These are phyloP conservation scores for Hypomontagnella monticulosa DNA, from an alignment of 495 filamentous ascomycete genomes.

Conservation along the genomic window DNA sequence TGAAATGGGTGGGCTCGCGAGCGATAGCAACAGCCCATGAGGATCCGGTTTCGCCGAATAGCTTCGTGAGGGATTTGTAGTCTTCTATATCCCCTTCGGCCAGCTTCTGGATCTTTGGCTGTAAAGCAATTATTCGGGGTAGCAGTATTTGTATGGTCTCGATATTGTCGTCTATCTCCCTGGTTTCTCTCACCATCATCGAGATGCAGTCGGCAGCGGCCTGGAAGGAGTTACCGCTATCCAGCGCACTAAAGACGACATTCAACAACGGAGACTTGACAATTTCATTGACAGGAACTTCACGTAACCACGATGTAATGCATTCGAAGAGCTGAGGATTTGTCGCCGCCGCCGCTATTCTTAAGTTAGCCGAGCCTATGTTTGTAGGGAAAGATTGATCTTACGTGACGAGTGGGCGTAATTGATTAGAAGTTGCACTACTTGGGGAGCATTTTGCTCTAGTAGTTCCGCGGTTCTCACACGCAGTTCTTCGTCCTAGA, in stretches of 20 bases:
- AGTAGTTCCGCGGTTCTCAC: conserved; percentile 85
- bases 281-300: conserved; percentile 84
- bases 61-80: conserved; percentile 85
- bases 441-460: conserved; percentile 86
- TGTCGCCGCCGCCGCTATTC: conserved; percentile 70
- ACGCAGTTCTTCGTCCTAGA: conserved; percentile 91
- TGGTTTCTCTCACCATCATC: conserved; percentile 89
- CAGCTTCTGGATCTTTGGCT: conserved; percentile 78
- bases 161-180: conserved; percentile 88
- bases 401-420: conserved; percentile 91
- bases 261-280: conserved; percentile 87
- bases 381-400: conserved; percentile 36
- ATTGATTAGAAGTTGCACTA: conserved; percentile 83
- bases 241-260: conserved; percentile 78
- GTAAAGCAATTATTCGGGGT: conserved; percentile 79
- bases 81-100: conserved; percentile 86
- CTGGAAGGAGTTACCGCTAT: conserved; percentile 79
- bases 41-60: conserved; percentile 94
- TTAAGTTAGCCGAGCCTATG: conserved; percentile 28
- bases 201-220: conserved; percentile 93
- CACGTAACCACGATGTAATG: conserved; percentile 94
- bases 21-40: conserved; percentile 93
- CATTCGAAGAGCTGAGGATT: conserved; percentile 94
- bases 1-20: conserved; percentile 80
- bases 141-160: conserved; percentile 85